Percentiles rank a stretch among this genome's conserved stretches.
Evolutionary conservation across 2,329 filamentous ascomycete species (phyloP).

Genomic region (Pseudogymnoascus sp.): DNA sequence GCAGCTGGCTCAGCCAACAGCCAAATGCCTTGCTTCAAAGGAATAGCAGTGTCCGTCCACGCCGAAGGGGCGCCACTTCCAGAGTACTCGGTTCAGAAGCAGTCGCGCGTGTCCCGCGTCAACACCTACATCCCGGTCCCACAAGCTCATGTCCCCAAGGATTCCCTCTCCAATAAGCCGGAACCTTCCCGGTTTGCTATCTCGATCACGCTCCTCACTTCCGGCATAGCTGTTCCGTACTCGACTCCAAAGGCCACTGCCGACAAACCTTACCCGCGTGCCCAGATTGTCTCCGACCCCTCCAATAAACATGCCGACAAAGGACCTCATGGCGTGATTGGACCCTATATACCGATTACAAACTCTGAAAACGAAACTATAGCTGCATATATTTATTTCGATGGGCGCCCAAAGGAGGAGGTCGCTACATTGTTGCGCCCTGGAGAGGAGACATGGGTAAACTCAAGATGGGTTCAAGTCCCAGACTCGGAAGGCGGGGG

Average conservation of each 20-base stretch:
- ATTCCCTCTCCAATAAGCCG: slow-evolving; percentile 59
- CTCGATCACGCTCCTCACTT: slow-evolving; percentile 89
- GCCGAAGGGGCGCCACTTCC: slow-evolving; percentile 69
- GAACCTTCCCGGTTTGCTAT: slow-evolving; percentile 96
- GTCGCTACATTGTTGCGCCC: slow-evolving; percentile 86
- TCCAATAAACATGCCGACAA: slow-evolving; percentile 44
- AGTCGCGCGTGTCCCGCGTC: slow-evolving; percentile 83
- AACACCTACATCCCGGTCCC: slow-evolving; percentile 96
- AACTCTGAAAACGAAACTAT: slow-evolving; percentile 93
- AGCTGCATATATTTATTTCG: slow-evolving; percentile 98
- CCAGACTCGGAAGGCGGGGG: slow-evolving; percentile 86
- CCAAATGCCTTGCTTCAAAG: slow-evolving; percentile 92
- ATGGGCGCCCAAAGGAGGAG: slow-evolving; percentile 89
- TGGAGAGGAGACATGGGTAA: slow-evolving; percentile 98
- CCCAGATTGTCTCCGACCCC: slow-evolving; percentile 69
- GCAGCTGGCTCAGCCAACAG: slow-evolving; percentile 1
- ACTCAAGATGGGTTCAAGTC: slow-evolving; percentile 94
- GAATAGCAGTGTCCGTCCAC: slow-evolving; percentile 96
- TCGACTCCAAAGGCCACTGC: slow-evolving; percentile 74
- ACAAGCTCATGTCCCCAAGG: slow-evolving; percentile 63
- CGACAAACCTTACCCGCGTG: slow-evolving; percentile 69
- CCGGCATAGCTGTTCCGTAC: slow-evolving; percentile 82
- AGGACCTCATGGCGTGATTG: slow-evolving; percentile 52
- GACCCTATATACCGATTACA: slow-evolving; percentile 85
- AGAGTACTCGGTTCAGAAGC: slow-evolving; percentile 91